These are phyloP conservation scores for Cladosporium sp. DNA, from an alignment of 2,329 filamentous ascomycete species.

Conservation along the genomic window DNA sequence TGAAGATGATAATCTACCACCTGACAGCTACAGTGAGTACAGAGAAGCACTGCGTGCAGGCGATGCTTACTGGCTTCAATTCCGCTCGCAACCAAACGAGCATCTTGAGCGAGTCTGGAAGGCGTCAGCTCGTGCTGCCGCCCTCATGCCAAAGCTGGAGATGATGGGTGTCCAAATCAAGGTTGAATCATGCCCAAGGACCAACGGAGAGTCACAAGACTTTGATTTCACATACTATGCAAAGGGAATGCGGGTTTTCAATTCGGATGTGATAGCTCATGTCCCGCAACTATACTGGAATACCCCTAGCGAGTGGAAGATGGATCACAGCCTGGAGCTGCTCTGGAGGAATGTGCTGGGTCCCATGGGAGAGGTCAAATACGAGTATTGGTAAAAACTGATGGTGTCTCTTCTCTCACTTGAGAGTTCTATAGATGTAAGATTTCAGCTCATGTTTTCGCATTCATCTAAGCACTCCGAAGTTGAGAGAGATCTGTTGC, in stretches of 20 bases:
- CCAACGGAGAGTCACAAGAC: background rate
- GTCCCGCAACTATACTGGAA: background rate
- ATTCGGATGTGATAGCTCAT: too few relatives aligned
- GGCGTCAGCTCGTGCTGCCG: background rate
- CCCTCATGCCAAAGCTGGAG: background rate
- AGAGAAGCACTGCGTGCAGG: background rate
- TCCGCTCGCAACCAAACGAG: background rate
- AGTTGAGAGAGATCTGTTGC: too few relatives aligned
- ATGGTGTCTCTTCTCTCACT: too few relatives aligned
- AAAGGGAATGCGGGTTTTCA: background rate
- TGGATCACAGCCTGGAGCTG: background rate
- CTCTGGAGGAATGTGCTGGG: background rate
- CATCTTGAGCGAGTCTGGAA: background rate
- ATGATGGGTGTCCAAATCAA: background rate
- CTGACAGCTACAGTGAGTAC: background rate
- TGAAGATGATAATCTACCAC: background rate
- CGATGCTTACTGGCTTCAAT: background rate
- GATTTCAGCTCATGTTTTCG: too few relatives aligned
- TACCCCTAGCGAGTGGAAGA: background rate
- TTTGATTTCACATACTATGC: background rate
- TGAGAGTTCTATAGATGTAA: too few relatives aligned
- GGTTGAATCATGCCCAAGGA: background rate
- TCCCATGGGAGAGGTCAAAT: background rate
- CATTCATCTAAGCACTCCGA: too few relatives aligned
- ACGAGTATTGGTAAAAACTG: background rate